phyloP scores from a whole-genome alignment of 2,329 filamentous ascomycete species.

The Diatrype stigma region DNA sequence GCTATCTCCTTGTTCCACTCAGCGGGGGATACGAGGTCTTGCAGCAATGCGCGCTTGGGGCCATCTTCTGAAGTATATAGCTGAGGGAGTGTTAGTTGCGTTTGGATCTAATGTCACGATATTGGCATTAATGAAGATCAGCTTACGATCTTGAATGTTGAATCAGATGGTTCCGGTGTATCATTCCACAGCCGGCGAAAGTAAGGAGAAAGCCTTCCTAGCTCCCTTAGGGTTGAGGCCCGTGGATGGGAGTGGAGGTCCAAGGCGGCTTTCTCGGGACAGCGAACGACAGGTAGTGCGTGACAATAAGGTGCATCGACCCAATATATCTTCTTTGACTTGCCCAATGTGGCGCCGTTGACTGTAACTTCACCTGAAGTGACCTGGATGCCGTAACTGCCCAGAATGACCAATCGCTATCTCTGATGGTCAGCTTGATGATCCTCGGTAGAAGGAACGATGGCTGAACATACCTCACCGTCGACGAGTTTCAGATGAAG shows the following conservation, averaged over 20 bases:
- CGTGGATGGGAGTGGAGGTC: conserved; percentile 54
- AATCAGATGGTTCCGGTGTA: conserved; percentile 15
- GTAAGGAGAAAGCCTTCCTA: conserved; percentile 60
- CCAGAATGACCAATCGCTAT: conserved; percentile 59
- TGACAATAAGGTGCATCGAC: conserved; percentile 66
- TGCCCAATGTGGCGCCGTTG: conserved; percentile 57
- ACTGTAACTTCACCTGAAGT: conserved; percentile 59
- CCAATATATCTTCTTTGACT: conserved; percentile 45
- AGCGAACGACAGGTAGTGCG: conserved; percentile 63
- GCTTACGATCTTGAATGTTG: conserved; percentile 50
- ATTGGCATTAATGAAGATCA: neutral
- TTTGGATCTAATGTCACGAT: neutral
- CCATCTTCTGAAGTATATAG: conserved; percentile 50
- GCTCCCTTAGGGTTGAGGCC: conserved; percentile 42
- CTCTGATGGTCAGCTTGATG: conserved; percentile 13
- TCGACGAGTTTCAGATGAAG: conserved; percentile 20
- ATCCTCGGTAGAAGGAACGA: too few relatives aligned
- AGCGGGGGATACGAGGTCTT: conserved; percentile 52
- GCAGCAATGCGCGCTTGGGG: conserved; percentile 45
- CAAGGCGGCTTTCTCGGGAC: conserved; percentile 43
- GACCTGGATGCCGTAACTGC: conserved; percentile 64
- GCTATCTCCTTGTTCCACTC: conserved; percentile 60
- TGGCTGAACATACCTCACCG: conserved; percentile 23
- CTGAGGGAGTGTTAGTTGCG: conserved; percentile 33
- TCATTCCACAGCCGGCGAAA: conserved; percentile 66